Conservation (phyloP, 441 rosid genomes). For the Viola pubescens region DNA sequence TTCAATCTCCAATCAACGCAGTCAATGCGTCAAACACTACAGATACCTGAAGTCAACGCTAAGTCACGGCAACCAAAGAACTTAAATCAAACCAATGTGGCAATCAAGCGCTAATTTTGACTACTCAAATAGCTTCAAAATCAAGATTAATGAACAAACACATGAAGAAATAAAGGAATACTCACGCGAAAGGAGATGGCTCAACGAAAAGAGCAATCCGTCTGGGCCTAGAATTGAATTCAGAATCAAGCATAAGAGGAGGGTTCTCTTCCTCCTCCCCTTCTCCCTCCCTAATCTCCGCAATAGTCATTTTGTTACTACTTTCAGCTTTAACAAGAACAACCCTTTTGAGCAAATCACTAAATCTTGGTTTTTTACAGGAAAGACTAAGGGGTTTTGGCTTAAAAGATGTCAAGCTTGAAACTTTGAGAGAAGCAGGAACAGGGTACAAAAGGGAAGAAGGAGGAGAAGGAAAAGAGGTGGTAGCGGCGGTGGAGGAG, state of each 20-base stretch:
- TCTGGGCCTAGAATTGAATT: conserved; percentile 50
- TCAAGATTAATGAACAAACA: neutral
- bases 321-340: conserved; percentile 23
- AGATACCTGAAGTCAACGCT: conserved; percentile 11
- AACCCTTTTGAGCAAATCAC: conserved; percentile 4
- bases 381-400: conserved; percentile 32
- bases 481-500: conserved; percentile 17
- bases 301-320: conserved; percentile 38
- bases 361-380: conserved; percentile 13
- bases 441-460: conserved; percentile 10
- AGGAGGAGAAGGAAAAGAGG: conserved; percentile 15
- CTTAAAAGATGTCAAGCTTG: conserved; percentile 17
- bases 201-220: conserved; percentile 93
- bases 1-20: neutral
- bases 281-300: conserved; percentile 38
- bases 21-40: conserved; percentile 18
- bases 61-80: conserved; percentile 4
- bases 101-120: neutral
- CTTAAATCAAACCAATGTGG: neutral
- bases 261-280: conserved; percentile 41
- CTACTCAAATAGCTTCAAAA: neutral
- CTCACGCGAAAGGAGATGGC: conserved; percentile 98
- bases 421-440: conserved; percentile 21
- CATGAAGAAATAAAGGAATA: neutral
- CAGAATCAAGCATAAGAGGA: conserved; percentile 50